A percentile compares a stretch with the other conserved stretches of the same genome.
These are phyloP conservation scores for Sungouiella thailandica DNA, from an alignment of 805 yeast species.

Conservation along the genomic window DNA sequence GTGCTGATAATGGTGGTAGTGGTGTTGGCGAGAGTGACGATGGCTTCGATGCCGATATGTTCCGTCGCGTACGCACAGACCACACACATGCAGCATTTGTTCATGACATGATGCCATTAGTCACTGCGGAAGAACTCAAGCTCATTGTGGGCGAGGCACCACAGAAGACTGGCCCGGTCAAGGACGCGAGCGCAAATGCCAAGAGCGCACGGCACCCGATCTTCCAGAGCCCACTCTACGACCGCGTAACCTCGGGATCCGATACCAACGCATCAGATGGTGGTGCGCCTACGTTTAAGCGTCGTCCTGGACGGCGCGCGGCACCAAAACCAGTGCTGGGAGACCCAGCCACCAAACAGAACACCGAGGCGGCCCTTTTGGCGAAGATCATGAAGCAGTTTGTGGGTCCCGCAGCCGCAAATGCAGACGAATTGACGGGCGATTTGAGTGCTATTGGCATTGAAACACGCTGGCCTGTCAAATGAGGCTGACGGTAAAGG, in stretches of 20 bases:
- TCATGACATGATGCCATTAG: conserved; percentile 40
- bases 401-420: conserved; percentile 34
- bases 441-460: conserved; percentile 37
- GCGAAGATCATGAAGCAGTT: conserved; percentile 42
- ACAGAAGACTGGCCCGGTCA: conserved; percentile 17
- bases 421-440: conserved; percentile 25
- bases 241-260: conserved; percentile 34
- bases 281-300: conserved; percentile 16
- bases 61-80: conserved; percentile 8
- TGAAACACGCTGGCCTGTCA: conserved; percentile 31
- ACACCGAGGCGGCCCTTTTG: conserved; percentile 33
- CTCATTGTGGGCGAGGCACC: conserved; percentile 37
- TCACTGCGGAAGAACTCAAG: conserved; percentile 33
- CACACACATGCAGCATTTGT: conserved; percentile 17
- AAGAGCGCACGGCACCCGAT: conserved; percentile 33
- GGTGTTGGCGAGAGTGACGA: too few species aligned
- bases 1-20: too few species aligned
- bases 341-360: conserved; percentile 15
- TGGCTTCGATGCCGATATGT: conserved; percentile 10
- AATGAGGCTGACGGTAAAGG: background rate
- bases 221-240: conserved; percentile 37
- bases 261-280: conserved; percentile 26
- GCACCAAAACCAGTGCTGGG: conserved; percentile 15
- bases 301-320: conserved; percentile 38
- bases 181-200: conserved; percentile 13